Base-by-base conservation (phyloP, 176 grass and related monocot genomes). In the Triticum timopheevii region DNA sequence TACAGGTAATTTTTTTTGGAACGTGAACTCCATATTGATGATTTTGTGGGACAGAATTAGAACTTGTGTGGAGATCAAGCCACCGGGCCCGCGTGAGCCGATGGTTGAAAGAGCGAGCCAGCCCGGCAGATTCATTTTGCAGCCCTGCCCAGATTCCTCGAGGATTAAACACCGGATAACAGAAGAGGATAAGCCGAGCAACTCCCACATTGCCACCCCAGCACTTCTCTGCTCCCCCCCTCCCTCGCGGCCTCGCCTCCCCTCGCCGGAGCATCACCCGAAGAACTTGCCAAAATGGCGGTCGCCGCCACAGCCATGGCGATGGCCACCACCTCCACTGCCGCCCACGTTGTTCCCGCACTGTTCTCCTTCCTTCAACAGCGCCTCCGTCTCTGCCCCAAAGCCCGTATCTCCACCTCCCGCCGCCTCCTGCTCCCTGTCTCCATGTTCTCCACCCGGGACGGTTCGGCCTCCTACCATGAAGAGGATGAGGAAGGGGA, bases 141-240 rank as follows among this genome's bases (percentile, higher is more conserved):
- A 33, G 65, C 76, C 85, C 77, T 80, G 67, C 22, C 22, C 22
- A 30, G 54, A 74, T 36, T 68, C 56, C 73, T 24, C 68, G 44
- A 36, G 68, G 67, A 30, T 24, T 34, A 61, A 75, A 13, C 68
- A 67, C 8, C 10, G 33, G 89, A 90, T 90, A 87, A 87, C 67
- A 69, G 79, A 88, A 86, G 83, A 83, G 85, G 92, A 93, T 93
- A 91, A 94, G 92, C 89, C 65, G 80, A 80, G 62, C 85, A 79
- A 24, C 34, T 73, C 67, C 84, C 70, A 25, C 30, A 42, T 47
- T 35, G 50, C 19, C 13, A 6, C 45, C 36, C 40, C 31, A 59
- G 39, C 79, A 54, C 73, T 82, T 28, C 39, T 17, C 16, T 76
- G n/a, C 65, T 63, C 61, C 10, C 73, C 1, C 19, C 19, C 38